Base-by-base conservation (phyloP, 768 basidiomycete genomes). In the Steccherinum ochraceum region DNA sequence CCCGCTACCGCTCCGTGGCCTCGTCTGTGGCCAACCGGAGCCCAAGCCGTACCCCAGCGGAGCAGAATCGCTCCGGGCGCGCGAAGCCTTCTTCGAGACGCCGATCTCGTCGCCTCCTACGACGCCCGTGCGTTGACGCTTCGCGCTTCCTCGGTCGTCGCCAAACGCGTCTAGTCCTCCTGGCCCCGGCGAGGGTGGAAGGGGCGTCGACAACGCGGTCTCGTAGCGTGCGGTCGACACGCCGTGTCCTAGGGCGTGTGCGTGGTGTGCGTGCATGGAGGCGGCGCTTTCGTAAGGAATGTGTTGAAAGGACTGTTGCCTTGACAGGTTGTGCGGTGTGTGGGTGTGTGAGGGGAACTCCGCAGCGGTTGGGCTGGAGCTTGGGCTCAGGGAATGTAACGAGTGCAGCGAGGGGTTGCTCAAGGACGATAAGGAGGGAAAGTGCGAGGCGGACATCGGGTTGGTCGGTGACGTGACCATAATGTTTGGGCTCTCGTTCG, bases 41-140 rank as follows among this genome's bases (percentile, higher is more conserved):
- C n/a, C n/a, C n/a, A n/a, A n/a, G n/a, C n/a, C n/a, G n/a, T n/a
- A n/a, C n/a, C 83, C 83, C 26, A 86, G 65, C 35, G 84, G 84
- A 16, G 84, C 80, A 25, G 78, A 80, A 59, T 86, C 84, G 58
- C 83, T 84, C 59, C 84, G 67, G 25, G 83, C 83, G n/a, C 84
- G 72, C 30, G 56, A 55, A 47, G 59, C 58, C 52, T 52, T 64
- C 55, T 59, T 59, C n/a, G 49, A 40, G 10, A 39, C 56, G 16
- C 39, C 52, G 2, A 39, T 51, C 40, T 45, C 46, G 42, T 46
- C 48, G 46, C 45, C 51, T 24, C 13, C 40, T n/a, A 23, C 39
- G 30, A 12, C 16, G 27, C 48, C 53, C 53, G 81, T 71, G 46
- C 82, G 70, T 55, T 78, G 81, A 2, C 83, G 72, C 65, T 84